A percentile compares a stretch with the other conserved stretches of the same genome.
phyloP scores from a whole-genome alignment of 768 basidiomycete species.

The Boletales sp. region DNA sequence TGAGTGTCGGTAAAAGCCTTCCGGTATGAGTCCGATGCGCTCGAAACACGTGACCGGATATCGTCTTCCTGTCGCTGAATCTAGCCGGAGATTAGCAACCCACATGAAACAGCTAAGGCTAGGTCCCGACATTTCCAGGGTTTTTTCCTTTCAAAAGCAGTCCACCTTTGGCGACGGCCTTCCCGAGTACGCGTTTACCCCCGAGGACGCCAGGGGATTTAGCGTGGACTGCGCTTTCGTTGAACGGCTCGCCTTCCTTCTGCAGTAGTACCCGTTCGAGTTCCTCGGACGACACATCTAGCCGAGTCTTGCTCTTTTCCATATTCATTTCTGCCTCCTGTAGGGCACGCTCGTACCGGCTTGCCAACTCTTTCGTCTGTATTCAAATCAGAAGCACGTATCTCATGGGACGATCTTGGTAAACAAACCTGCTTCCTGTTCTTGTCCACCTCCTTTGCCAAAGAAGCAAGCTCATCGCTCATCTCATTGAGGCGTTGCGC shows the following conservation, averaged over 20 bases:
- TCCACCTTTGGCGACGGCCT: conserved; percentile 89
- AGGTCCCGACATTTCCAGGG: conserved; percentile 65
- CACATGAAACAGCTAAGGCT: conserved; percentile 3
- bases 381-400: conserved; percentile 3
- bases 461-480: conserved; percentile 85
- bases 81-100: conserved; percentile 33
- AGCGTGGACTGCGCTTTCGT: conserved; percentile 70
- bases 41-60: conserved; percentile 78
- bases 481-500: conserved; percentile 89
- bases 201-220: conserved; percentile 54
- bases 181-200: conserved; percentile 82
- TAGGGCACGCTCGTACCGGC: conserved; percentile 81
- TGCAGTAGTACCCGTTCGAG: conserved; percentile 87
- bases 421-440: conserved; percentile 75
- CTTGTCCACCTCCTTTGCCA: conserved; percentile 92
- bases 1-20: conserved; percentile 91
- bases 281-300: conserved; percentile 91
- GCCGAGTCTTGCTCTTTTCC: conserved; percentile 84
- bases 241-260: conserved; percentile 92
- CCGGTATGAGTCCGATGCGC: conserved; percentile 82
- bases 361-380: conserved; percentile 91
- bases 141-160: conserved; percentile 89
- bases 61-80: conserved; percentile 95
- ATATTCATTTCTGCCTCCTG: conserved; percentile 83
- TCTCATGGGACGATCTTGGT: background rate